A percentile compares a stretch with the other conserved stretches of the same genome.
Evolutionary conservation across 495 filamentous ascomycete genomes (phyloP).

Genomic region (Parachaetomium inaequale): DNA sequence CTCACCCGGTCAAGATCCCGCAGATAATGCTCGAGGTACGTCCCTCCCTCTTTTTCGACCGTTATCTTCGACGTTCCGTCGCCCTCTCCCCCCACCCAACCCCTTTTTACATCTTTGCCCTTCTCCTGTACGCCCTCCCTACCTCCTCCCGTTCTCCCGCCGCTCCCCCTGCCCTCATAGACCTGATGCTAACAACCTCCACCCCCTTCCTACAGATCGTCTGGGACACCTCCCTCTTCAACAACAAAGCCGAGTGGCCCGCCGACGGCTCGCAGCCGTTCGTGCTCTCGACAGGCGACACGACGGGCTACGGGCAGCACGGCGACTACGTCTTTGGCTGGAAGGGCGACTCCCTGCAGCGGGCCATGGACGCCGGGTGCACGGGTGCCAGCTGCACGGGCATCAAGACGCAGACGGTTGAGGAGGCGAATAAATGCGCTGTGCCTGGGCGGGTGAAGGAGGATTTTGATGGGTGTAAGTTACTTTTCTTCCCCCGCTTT

Average conservation of each 20-base stretch:
- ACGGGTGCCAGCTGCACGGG: constrained; percentile 37
- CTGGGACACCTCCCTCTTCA: constrained; percentile 41
- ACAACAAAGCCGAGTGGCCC: constrained; percentile 40
- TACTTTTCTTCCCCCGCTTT: background rate
- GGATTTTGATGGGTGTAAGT: constrained; percentile 46
- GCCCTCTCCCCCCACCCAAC: background rate
- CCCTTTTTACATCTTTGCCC: constrained; percentile 31
- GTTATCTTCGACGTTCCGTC: background rate
- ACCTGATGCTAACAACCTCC: constrained; percentile 19
- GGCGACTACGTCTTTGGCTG: too few relatives aligned
- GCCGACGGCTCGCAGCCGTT: constrained; percentile 43
- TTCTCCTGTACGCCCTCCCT: constrained; percentile 29
- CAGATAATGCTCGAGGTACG: constrained; percentile 60
- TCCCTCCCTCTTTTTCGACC: background rate
- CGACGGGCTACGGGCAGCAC: too few relatives aligned
- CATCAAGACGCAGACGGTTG: constrained; percentile 32
- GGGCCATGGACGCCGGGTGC: constrained; percentile 46
- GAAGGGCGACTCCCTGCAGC: constrained; percentile 47
- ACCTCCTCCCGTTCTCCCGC: too few relatives aligned
- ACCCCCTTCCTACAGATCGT: constrained; percentile 21
- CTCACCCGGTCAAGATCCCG: constrained; percentile 55
- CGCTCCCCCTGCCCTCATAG: too few relatives aligned
- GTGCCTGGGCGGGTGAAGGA: constrained; percentile 40
- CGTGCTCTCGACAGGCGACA: constrained; percentile 43
- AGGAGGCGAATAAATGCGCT: constrained; percentile 32